These are phyloP conservation scores for Hypoxylon sp. DNA, from an alignment of 2,329 filamentous ascomycete species.

Conservation along the genomic window DNA sequence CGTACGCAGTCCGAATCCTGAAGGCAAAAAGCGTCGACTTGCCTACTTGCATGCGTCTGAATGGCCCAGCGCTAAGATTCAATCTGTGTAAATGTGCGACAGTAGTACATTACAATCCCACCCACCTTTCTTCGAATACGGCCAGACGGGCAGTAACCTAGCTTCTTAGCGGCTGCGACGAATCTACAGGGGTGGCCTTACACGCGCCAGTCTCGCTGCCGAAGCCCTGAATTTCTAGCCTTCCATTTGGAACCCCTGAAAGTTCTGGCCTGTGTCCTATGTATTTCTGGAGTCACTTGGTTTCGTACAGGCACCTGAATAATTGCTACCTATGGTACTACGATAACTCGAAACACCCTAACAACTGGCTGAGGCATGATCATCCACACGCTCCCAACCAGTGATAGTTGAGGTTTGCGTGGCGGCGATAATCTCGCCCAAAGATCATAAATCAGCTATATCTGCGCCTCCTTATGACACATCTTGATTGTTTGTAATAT, in stretches of 20 bases:
- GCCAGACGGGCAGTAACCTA: conserved; percentile 1
- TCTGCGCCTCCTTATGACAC: conserved; percentile 3
- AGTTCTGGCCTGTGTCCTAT: background rate
- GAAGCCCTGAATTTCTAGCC: conserved; percentile 5
- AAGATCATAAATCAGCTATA: conserved; percentile 21
- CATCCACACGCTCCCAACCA: conserved; percentile 27
- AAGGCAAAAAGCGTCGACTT: conserved; percentile 28
- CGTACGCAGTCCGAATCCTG: conserved; percentile 24
- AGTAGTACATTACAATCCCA: conserved; percentile 10
- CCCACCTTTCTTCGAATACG: background rate
- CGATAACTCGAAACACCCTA: conserved; percentile 40
- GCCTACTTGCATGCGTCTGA: conserved; percentile 29
- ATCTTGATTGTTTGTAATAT: conserved; percentile 1
- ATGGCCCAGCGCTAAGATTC: conserved; percentile 37
- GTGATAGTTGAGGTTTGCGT: conserved; percentile 10
- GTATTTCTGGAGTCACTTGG: conserved; percentile 18
- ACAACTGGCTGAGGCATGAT: conserved; percentile 27
- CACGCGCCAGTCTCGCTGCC: conserved; percentile 2
- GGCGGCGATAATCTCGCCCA: conserved; percentile 16
- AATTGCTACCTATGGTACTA: conserved; percentile 29
- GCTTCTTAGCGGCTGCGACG: conserved; percentile 18
- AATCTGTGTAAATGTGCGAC: conserved; percentile 35
- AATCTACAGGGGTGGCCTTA: conserved; percentile 18
- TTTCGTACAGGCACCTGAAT: conserved; percentile 22
- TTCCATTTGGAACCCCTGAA: conserved; percentile 25